Conservation (phyloP, 768 basidiomycete genomes). For the Daedalea quercina region DNA sequence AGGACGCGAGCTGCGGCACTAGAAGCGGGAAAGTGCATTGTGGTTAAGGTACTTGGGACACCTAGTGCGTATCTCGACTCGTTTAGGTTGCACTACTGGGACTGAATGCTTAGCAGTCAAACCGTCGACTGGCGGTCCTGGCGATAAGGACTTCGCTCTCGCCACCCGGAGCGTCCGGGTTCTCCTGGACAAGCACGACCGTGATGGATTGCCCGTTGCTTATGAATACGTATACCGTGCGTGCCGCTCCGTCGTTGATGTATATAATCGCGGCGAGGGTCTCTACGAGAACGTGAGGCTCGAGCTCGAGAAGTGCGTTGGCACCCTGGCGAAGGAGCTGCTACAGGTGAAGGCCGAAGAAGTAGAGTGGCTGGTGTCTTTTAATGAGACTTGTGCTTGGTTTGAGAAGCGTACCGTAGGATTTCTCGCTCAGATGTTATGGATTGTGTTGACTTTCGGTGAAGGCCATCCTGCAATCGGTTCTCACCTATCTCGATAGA, state of each 20-base stretch:
- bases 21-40: slow-evolving; percentile 30
- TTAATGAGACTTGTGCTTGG: slow-evolving; percentile 53
- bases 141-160: slow-evolving; percentile 23
- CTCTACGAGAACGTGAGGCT: slow-evolving; percentile 52
- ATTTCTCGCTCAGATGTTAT: slow-evolving; percentile 1
- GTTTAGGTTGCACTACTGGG: not conserved
- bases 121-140: slow-evolving; percentile 11
- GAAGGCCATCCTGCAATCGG: slow-evolving; percentile 51
- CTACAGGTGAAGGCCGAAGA: slow-evolving; percentile 17
- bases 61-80: slow-evolving; percentile 18
- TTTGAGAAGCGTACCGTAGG: slow-evolving; percentile 61
- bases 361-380: slow-evolving; percentile 50
- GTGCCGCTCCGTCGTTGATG: slow-evolving; percentile 48
- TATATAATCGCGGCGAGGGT: slow-evolving; percentile 46
- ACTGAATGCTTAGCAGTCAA: not conserved
- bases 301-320: slow-evolving; percentile 53
- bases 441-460: slow-evolving; percentile 1
- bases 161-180: slow-evolving; percentile 29
- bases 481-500: slow-evolving; percentile 70
- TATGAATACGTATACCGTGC: slow-evolving; percentile 52
- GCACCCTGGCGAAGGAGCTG: slow-evolving; percentile 35
- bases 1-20: slow-evolving; percentile 29
- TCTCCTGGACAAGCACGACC: slow-evolving; percentile 30
- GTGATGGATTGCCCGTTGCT: slow-evolving; percentile 33
- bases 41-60: slow-evolving; percentile 40